Conservation (phyloP, 1,139 yeast species). For the Debaryomycetaceae sp. region DNA sequence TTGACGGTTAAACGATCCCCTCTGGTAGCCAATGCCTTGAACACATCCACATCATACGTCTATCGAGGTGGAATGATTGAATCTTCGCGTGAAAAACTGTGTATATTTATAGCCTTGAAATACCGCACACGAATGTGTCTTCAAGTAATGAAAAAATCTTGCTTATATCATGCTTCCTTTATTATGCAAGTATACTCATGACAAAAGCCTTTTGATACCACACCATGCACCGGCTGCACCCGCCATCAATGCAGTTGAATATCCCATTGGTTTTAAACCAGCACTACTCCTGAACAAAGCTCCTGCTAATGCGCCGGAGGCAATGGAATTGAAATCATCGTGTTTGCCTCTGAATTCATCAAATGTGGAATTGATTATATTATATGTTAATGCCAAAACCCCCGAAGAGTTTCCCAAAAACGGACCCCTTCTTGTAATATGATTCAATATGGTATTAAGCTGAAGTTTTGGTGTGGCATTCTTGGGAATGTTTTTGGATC, state of each 20-base stretch:
- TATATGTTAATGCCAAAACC: constrained; percentile 85
- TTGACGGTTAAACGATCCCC: background rate
- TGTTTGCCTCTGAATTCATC: constrained; percentile 85
- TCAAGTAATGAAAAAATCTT: background rate
- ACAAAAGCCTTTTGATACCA: constrained; percentile 59
- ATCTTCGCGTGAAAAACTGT: too few species aligned
- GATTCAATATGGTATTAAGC: constrained; percentile 85
- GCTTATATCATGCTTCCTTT: background rate
- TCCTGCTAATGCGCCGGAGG: constrained; percentile 90
- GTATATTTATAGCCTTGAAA: background rate
- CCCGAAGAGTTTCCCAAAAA: constrained; percentile 94
- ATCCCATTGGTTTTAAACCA: constrained; percentile 84
- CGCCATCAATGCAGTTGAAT: constrained; percentile 82
- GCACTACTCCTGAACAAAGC: constrained; percentile 84
- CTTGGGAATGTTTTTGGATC: constrained; percentile 70
- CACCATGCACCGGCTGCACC: constrained; percentile 94
- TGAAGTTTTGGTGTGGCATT: constrained; percentile 73
- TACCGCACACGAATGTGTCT: background rate
- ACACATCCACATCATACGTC: background rate
- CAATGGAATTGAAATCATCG: constrained; percentile 78
- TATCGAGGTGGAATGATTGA: too few species aligned
- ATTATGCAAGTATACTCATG: constrained; percentile 10
- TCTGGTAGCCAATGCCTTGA: background rate
- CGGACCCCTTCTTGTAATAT: constrained; percentile 93
- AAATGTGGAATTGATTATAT: constrained; percentile 73